These are phyloP conservation scores for Fusarium avenaceum DNA, from an alignment of 2,329 filamentous ascomycete genomes.

Conservation along the genomic window DNA sequence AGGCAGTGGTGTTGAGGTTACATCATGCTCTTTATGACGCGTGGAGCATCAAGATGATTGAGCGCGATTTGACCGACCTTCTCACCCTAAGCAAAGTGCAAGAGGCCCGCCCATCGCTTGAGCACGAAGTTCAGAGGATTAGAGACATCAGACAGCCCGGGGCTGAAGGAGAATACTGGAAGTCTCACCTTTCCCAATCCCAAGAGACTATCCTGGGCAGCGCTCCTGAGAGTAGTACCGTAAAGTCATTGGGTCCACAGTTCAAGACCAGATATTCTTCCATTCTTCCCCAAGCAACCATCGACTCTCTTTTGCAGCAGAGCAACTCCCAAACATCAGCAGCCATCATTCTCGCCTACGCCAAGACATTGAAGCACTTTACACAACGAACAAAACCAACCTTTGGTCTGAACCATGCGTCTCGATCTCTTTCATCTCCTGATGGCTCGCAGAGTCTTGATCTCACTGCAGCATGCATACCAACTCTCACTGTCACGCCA, in stretches of 20 bases:
- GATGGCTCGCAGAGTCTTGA: slow-evolving; percentile 16
- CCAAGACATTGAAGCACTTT: background rate
- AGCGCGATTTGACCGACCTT: slow-evolving; percentile 2
- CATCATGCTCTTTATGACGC: slow-evolving; percentile 31
- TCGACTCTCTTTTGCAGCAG: background rate
- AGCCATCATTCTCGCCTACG: slow-evolving; percentile 10
- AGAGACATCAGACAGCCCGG: background rate
- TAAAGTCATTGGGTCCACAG: background rate
- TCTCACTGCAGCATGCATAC: slow-evolving; percentile 5
- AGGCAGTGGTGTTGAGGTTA: slow-evolving; percentile 24
- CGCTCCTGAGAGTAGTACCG: accelerated
- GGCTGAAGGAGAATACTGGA: slow-evolving; percentile 13
- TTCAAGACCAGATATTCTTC: slow-evolving; percentile 1
- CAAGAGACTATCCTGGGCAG: slow-evolving; percentile 4
- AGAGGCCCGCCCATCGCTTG: background rate
- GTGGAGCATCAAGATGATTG: slow-evolving; percentile 34
- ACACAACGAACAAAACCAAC: background rate
- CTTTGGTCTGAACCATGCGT: slow-evolving; percentile 29
- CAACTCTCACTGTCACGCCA: slow-evolving; percentile 16
- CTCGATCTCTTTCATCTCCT: slow-evolving; percentile 9
- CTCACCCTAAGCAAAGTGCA: accelerated
- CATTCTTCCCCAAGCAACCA: accelerated
- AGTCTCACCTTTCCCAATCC: background rate
- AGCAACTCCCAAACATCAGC: slow-evolving; percentile 3
- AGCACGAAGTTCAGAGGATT: background rate